A percentile compares a stretch with the other conserved stretches of the same genome.
These are phyloP conservation scores for Arxiozyma telluris DNA, from an alignment of 1,139 yeast genomes.

Conservation along the genomic window DNA sequence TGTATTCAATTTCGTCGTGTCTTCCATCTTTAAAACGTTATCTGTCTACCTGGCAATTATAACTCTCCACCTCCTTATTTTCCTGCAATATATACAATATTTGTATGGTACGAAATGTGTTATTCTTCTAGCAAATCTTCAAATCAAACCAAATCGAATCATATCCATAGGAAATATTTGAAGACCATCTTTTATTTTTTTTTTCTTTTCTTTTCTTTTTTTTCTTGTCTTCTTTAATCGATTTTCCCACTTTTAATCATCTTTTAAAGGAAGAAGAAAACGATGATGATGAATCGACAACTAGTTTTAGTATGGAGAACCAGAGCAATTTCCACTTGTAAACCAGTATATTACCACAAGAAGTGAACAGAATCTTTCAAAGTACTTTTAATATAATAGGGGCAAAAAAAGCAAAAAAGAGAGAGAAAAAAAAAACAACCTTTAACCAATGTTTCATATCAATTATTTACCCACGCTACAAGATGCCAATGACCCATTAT, in stretches of 20 bases:
- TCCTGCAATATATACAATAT: no score
- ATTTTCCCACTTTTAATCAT: background rate
- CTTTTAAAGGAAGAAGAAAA: no score
- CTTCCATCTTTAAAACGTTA: conserved; percentile 32
- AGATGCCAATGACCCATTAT: conserved; percentile 45
- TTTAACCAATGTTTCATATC: conserved; percentile 18
- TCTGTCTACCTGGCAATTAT: background rate
- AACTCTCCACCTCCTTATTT: no score
- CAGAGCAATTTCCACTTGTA: no score
- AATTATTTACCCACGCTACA: conserved; percentile 27
- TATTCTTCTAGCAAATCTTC: no score
- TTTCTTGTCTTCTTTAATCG: background rate
- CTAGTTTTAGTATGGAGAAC: no score
- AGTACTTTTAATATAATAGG: background rate
- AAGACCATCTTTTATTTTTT: no score
- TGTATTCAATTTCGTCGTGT: conserved; percentile 47
- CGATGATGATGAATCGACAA: no score
- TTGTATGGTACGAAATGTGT: no score
- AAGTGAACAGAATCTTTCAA: background rate
- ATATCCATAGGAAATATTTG: background rate
- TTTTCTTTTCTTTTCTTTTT: no score
- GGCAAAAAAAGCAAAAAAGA: no score
- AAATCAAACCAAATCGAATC: background rate
- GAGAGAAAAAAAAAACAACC: background rate
- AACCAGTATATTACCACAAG: no score